These are phyloP conservation scores for Fusarium penzigii DNA, from an alignment of 2,329 filamentous ascomycete genomes.

Conservation along the genomic window DNA sequence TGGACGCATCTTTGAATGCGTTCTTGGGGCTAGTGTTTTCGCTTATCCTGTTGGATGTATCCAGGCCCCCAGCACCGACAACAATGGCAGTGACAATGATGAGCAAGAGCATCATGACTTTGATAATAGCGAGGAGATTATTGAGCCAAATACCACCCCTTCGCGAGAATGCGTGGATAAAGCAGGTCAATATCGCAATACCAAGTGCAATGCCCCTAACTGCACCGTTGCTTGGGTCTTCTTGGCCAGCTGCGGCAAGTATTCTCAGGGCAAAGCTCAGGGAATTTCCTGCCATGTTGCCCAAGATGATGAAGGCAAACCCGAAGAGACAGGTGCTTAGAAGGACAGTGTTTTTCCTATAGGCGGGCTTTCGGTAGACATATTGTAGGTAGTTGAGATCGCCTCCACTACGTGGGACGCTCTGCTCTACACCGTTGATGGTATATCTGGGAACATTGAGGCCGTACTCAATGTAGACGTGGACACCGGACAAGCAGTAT, in stretches of 20 bases:
- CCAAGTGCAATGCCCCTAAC: conserved; percentile 50
- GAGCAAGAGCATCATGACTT: conserved; percentile 48
- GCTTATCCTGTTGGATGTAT: conserved; percentile 26
- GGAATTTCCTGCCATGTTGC: conserved; percentile 51
- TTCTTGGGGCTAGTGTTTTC: conserved; percentile 28
- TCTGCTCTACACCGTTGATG: conserved; percentile 39
- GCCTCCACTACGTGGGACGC: conserved; percentile 46
- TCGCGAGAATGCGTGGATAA: conserved; percentile 50
- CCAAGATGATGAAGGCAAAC: conserved; percentile 45
- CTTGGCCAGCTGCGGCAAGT: conserved; percentile 35
- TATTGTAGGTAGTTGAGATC: conserved; percentile 53
- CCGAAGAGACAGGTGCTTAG: conserved; percentile 47
- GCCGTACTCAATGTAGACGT: conserved; percentile 47
- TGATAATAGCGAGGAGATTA: conserved; percentile 52
- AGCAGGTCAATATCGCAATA: conserved; percentile 43
- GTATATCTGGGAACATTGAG: conserved; percentile 46
- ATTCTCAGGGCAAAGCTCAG: conserved; percentile 46
- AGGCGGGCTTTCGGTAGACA: conserved; percentile 41
- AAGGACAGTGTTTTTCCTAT: conserved; percentile 36
- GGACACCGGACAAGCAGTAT: conserved; percentile 38
- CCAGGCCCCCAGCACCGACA: conserved; percentile 31
- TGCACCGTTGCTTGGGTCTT: conserved; percentile 29
- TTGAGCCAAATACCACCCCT: conserved; percentile 52
- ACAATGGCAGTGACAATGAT: conserved; percentile 40
- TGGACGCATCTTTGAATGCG: conserved; percentile 26